phyloP scores from a whole-genome alignment of 106 monocot genomes.

The Dendrobium catenatum region DNA sequence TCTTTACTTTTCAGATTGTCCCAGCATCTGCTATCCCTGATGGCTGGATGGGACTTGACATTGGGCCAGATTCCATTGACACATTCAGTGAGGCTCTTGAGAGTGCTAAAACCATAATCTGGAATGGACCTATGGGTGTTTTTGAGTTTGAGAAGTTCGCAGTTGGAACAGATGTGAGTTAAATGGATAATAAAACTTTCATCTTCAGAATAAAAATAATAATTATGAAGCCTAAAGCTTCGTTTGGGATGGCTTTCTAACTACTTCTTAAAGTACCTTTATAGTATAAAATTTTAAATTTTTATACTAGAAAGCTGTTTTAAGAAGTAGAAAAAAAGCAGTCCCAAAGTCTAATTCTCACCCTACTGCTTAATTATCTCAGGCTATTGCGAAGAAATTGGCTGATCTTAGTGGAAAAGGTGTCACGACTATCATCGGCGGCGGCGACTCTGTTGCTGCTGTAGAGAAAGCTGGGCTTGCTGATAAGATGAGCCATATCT shows the following conservation, averaged over 20 bases:
- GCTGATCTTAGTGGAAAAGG: conserved; percentile 46
- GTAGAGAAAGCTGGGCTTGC: conserved; percentile 62
- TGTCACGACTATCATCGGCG: conserved; percentile 51
- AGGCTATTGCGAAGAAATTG: conserved; percentile 62
- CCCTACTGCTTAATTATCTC: not conserved
- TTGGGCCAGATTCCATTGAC: conserved; percentile 60
- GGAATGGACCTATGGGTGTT: conserved; percentile 73
- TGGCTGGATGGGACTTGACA: conserved; percentile 75
- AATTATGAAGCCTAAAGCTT: not conserved
- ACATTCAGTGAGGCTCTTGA: conserved; percentile 41
- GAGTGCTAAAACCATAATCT: conserved; percentile 38
- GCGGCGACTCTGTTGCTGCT: conserved; percentile 57
- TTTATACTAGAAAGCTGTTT: too few species aligned
- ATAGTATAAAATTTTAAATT: too few species aligned
- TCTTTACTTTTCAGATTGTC: conserved; percentile 31
- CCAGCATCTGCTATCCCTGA: conserved; percentile 53
- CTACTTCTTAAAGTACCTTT: too few species aligned
- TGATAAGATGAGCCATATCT: conserved; percentile 68
- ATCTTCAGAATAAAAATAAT: not conserved
- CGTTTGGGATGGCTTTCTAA: too few species aligned
- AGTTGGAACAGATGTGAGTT: conserved; percentile 45
- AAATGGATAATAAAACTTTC: not conserved
- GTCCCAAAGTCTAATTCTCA: not conserved
- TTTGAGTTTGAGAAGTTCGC: conserved; percentile 72
- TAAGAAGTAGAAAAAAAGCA: too few species aligned